phyloP scores from a whole-genome alignment of 371 early-diverging fungal species.

The Fennellomyces sp. region DNA sequence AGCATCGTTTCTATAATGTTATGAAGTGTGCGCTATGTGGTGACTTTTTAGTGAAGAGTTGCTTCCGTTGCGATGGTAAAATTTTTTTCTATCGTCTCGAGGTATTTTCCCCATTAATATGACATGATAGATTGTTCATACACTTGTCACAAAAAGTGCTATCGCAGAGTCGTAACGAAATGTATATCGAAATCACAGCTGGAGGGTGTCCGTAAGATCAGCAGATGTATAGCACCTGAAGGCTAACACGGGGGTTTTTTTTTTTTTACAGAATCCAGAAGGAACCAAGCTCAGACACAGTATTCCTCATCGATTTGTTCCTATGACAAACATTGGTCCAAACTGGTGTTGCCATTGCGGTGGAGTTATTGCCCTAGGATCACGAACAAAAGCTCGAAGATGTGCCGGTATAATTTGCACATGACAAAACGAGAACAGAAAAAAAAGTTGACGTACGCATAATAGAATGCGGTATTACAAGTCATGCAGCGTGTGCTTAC shows the following conservation, averaged over 20 bases:
- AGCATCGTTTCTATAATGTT: conserved; percentile 85
- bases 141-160: conserved; percentile 93
- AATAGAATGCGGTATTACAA: conserved; percentile 77
- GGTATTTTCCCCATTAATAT: too few relatives aligned
- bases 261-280: conserved; percentile 53
- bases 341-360: conserved; percentile 99
- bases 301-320: conserved; percentile 93
- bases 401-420: conserved; percentile 40
- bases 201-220: conserved; percentile 11
- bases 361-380: conserved; percentile 86
- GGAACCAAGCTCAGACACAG: conserved; percentile 87
- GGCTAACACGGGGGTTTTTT: too few relatives aligned
- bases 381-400: conserved; percentile 64
- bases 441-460: not conserved
- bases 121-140: conserved; percentile 95
- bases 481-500: conserved; percentile 84
- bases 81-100: too few relatives aligned
- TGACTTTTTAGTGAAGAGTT: conserved; percentile 87
- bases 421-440: not conserved
- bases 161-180: conserved; percentile 73
- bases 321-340: conserved; percentile 73
- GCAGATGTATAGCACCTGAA: not conserved
- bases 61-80: conserved; percentile 88
- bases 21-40: conserved; percentile 94
- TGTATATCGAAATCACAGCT: conserved; percentile 76